Conservation (phyloP, 768 basidiomycete genomes). For the Tricholomella constricta region DNA sequence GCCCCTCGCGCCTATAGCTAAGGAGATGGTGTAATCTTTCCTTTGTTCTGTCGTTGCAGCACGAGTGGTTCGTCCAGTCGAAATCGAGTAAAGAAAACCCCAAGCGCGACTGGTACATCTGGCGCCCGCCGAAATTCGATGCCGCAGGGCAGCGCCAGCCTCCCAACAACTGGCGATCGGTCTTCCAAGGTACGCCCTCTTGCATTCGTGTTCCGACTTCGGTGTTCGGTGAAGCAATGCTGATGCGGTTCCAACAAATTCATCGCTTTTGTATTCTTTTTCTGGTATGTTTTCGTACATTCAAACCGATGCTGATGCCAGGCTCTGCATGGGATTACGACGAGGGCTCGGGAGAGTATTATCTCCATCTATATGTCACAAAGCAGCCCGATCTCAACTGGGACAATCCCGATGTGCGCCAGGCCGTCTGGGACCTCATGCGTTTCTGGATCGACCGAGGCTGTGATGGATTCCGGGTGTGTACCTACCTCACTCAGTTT, state of each 20-base stretch:
- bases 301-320: too few relatives aligned
- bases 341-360: conserved; percentile 64
- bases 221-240: not conserved
- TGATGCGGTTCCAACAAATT: not conserved
- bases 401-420: conserved; percentile 64
- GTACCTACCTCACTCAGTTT: conserved; percentile 23
- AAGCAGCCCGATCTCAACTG: conserved; percentile 81
- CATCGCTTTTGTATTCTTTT: not conserved
- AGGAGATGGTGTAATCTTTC: not conserved
- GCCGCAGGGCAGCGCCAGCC: conserved; percentile 54
- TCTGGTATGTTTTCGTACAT: not conserved
- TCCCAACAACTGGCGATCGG: conserved; percentile 75
- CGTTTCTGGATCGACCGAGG: conserved; percentile 74
- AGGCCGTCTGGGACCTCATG: conserved; percentile 66
- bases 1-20: too few relatives aligned
- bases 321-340: conserved; percentile 76
- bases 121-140: conserved; percentile 61
- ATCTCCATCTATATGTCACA: conserved; percentile 65
- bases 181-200: conserved; percentile 55
- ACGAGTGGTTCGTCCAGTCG: conserved; percentile 71
- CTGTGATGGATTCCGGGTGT: conserved; percentile 73
- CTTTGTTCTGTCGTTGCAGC: conserved; percentile 36
- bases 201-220: not conserved
- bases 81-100: conserved; percentile 50
- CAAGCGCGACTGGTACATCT: conserved; percentile 78